phyloP scores from a whole-genome alignment of 192 early-diverging fungal species.

The Coemansia biformis region DNA sequence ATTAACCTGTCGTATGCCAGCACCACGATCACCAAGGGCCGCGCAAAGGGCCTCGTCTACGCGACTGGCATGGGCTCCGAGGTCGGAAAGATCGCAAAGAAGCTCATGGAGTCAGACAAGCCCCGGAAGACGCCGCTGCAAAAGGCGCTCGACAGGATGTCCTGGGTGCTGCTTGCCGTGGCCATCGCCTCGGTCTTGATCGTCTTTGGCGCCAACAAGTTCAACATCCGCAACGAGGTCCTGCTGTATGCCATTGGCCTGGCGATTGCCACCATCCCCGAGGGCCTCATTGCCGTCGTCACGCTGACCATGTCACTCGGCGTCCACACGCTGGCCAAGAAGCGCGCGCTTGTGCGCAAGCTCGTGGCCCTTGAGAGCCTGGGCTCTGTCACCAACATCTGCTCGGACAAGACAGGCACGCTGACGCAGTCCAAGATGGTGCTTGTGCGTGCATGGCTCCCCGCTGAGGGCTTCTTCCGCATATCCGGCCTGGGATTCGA shows the following conservation, averaged over 20 bases:
- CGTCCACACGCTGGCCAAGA: slow-evolving; percentile 78
- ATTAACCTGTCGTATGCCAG: slow-evolving; percentile 87
- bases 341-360: slow-evolving; percentile 85
- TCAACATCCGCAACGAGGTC: slow-evolving; percentile 55
- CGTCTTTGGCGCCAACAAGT: slow-evolving; percentile 70
- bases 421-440: slow-evolving; percentile 96
- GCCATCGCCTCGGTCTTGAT: slow-evolving; percentile 73
- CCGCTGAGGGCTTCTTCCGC: slow-evolving; percentile 62
- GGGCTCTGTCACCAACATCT: slow-evolving; percentile 90
- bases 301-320: slow-evolving; percentile 92
- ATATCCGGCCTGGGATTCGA: slow-evolving; percentile 63
- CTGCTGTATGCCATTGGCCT: slow-evolving; percentile 76
- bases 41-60: slow-evolving; percentile 85
- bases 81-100: slow-evolving; percentile 86
- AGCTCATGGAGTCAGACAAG: slow-evolving; percentile 59
- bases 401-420: too few species aligned
- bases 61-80: slow-evolving; percentile 82
- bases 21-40: slow-evolving; percentile 82
- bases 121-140: slow-evolving; percentile 61
- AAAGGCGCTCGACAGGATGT: slow-evolving; percentile 67
- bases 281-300: slow-evolving; percentile 90
- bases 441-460: slow-evolving; percentile 74
- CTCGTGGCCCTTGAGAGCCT: slow-evolving; percentile 83
- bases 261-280: slow-evolving; percentile 92
- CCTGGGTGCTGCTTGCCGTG: slow-evolving; percentile 67